Percentiles rank a stretch among this genome's conserved stretches.
Conservation (phyloP, 1,139 yeast genomes). For the Scheffersomyces segobiensis region DNA sequence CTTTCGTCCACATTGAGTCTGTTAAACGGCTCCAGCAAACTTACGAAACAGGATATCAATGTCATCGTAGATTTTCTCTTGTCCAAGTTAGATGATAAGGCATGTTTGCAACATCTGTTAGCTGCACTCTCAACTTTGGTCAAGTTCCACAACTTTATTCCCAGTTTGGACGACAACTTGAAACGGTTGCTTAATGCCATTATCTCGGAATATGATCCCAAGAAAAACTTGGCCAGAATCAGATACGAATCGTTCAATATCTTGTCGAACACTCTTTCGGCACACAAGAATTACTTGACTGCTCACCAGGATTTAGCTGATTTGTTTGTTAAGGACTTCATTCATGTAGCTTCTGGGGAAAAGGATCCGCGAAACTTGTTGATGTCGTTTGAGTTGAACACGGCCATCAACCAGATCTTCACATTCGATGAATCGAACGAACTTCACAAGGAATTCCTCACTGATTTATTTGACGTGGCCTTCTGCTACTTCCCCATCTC, state of each 20-base stretch:
- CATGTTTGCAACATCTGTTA: constrained; percentile 53
- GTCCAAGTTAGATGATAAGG: constrained; percentile 67
- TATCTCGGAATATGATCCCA: constrained; percentile 54
- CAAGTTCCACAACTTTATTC: constrained; percentile 45
- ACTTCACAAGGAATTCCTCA: constrained; percentile 30
- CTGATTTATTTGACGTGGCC: constrained; percentile 77
- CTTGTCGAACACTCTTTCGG: constrained; percentile 35
- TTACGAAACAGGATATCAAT: constrained; percentile 62
- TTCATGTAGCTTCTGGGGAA: constrained; percentile 78
- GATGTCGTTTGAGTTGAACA: constrained; percentile 63
- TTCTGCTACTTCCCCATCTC: constrained; percentile 97
- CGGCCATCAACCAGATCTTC: constrained; percentile 47
- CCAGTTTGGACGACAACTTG: constrained; percentile 23
- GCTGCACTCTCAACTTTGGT: constrained; percentile 56
- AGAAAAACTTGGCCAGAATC: constrained; percentile 62
- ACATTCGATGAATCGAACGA: constrained; percentile 44
- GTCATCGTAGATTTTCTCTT: constrained; percentile 68
- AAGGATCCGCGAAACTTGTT: constrained; percentile 90
- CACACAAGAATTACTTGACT: constrained; percentile 10
- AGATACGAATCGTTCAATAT: constrained; percentile 62
- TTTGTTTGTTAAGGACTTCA: constrained; percentile 53
- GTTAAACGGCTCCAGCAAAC: constrained; percentile 30
- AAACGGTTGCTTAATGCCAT: constrained; percentile 43
- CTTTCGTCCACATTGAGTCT: constrained; percentile 50
- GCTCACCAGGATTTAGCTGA: constrained; percentile 25